Percentiles rank a stretch among this genome's conserved stretches.
Evolutionary conservation across 2,329 filamentous ascomycete genomes (phyloP).

Genomic region (Botrytis paeoniae): DNA sequence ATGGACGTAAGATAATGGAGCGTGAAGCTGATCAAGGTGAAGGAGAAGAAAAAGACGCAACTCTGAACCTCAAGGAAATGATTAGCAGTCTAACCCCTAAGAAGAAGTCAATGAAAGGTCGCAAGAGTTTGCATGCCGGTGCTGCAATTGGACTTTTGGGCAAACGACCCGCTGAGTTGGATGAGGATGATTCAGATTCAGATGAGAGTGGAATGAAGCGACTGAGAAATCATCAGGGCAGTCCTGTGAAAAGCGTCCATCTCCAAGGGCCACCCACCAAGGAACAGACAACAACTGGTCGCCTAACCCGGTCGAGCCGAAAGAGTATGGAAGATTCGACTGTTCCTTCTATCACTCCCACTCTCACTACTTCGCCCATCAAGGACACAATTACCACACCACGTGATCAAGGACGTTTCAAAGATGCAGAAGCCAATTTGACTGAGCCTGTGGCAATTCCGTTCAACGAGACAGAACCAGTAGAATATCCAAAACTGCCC

Average conservation of each 20-base stretch:
- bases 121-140: slow-evolving; percentile 75
- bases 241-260: slow-evolving; percentile 72
- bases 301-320: slow-evolving; percentile 49
- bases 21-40: slow-evolving; percentile 49
- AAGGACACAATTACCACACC: slow-evolving; percentile 54
- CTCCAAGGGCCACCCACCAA: slow-evolving; percentile 67
- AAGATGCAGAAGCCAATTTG: slow-evolving; percentile 45
- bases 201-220: slow-evolving; percentile 63
- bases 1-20: slow-evolving; percentile 53
- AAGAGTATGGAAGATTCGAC: slow-evolving; percentile 46
- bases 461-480: slow-evolving; percentile 43
- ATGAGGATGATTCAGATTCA: slow-evolving; percentile 59
- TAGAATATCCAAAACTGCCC: slow-evolving; percentile 47
- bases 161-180: slow-evolving; percentile 70
- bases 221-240: slow-evolving; percentile 67
- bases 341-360: slow-evolving; percentile 42
- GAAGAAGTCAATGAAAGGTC: slow-evolving; percentile 62
- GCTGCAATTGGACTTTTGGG: slow-evolving; percentile 71
- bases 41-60: slow-evolving; percentile 56
- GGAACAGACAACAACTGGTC: slow-evolving; percentile 62
- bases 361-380: slow-evolving; percentile 47
- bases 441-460: slow-evolving; percentile 43
- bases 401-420: slow-evolving; percentile 53
- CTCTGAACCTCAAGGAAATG: slow-evolving; percentile 69
- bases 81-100: slow-evolving; percentile 76